Conservation (phyloP, 1,284 basidiomycete species). For the Trichosporon ovoides region DNA sequence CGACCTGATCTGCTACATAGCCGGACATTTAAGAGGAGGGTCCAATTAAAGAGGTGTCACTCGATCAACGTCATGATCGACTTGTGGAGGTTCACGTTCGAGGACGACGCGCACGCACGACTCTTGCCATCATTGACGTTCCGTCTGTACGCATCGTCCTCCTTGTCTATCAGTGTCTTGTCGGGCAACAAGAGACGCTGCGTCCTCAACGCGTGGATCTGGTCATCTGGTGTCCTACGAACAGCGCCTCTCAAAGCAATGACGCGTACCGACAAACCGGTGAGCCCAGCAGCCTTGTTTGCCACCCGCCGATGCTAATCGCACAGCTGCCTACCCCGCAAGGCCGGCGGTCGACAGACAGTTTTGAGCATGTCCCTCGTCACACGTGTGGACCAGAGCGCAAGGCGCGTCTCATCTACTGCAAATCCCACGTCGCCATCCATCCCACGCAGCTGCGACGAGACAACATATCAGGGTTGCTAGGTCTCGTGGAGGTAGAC, state of each 20-base stretch:
- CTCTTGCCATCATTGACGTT: background rate
- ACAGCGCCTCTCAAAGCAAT: background rate
- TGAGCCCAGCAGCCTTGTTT: background rate
- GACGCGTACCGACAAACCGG: conserved; percentile 9
- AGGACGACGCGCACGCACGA: background rate
- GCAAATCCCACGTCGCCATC: conserved; percentile 86
- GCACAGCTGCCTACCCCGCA: background rate
- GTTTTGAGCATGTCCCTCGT: conserved; percentile 12
- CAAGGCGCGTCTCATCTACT: conserved; percentile 61
- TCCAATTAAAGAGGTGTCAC: background rate
- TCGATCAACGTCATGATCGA: conserved; percentile 2
- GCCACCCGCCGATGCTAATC: background rate
- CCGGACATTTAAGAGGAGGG: conserved; percentile 5
- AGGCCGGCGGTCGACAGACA: conserved; percentile 2
- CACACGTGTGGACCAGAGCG: conserved; percentile 5
- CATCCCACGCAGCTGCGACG: conserved; percentile 85
- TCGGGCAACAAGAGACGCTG: background rate
- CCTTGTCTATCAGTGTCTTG: background rate
- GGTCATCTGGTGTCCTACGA: background rate
- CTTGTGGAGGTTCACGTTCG: background rate
- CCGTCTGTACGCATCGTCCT: background rate
- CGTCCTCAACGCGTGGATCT: background rate
- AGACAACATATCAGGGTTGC: conserved; percentile 90
- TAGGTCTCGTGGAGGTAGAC: conserved; percentile 68
- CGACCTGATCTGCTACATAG: background rate